Conservation (phyloP, 129 eudicot genomes). For the Pulicaria dysenterica region DNA sequence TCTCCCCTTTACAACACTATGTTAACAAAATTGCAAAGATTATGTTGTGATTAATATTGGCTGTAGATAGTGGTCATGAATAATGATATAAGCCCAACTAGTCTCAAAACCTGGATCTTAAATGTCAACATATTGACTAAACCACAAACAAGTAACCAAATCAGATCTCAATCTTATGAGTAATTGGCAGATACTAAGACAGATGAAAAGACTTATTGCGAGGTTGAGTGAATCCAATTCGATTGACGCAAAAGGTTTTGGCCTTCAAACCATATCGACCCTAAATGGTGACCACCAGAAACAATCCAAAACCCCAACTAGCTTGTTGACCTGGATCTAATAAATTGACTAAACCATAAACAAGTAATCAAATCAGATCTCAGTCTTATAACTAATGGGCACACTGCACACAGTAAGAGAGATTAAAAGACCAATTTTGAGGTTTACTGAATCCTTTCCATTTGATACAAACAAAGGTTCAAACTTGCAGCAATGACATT, state of each 20-base stretch:
- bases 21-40: slow-evolving; percentile 18
- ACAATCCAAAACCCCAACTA: slow-evolving; percentile 12
- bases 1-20: slow-evolving; percentile 17
- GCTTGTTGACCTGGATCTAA: slow-evolving; percentile 4
- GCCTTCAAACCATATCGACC: not conserved
- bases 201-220: not conserved
- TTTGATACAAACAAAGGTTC: not conserved
- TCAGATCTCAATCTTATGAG: not conserved
- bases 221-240: not conserved
- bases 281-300: not conserved
- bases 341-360: slow-evolving; percentile 13
- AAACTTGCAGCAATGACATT: slow-evolving; percentile 3
- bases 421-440: slow-evolving; percentile 5
- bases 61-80: slow-evolving; percentile 16
- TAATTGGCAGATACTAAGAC: not conserved
- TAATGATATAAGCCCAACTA: slow-evolving; percentile 25
- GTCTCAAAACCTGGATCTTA: slow-evolving; percentile 4
- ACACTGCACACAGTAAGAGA: not conserved
- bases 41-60: not conserved
- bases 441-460: not conserved
- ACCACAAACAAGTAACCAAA: slow-evolving; percentile 15
- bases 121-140: slow-evolving; percentile 17
- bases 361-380: not conserved
- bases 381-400: not conserved
- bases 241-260: not conserved